Percentiles rank a stretch among this genome's conserved stretches.
phyloP scores from a whole-genome alignment of 2,329 filamentous ascomycete genomes.

The Penicillium occitanis region DNA sequence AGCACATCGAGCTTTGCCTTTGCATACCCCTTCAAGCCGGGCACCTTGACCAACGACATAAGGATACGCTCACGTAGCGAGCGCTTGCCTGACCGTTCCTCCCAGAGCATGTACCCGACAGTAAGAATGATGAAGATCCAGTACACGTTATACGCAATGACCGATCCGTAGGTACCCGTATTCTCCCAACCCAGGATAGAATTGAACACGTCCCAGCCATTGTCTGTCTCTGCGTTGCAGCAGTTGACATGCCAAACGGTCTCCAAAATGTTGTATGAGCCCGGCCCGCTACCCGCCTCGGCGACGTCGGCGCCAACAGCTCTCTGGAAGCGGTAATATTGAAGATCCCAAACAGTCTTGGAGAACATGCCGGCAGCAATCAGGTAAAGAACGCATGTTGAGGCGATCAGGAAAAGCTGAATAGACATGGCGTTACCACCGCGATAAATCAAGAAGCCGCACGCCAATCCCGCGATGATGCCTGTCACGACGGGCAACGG shows the following conservation, averaged over 20 bases:
- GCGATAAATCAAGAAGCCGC: conserved; percentile 74
- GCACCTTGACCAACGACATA: conserved; percentile 25
- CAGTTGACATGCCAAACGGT: conserved; percentile 86
- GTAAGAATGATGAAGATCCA: conserved; percentile 71
- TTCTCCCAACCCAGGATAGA: conserved; percentile 84
- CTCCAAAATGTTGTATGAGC: conserved; percentile 74
- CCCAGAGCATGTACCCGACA: conserved; percentile 57
- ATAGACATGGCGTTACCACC: conserved; percentile 65
- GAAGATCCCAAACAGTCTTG: conserved; percentile 71
- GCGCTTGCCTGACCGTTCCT: conserved; percentile 25
- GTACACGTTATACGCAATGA: conserved; percentile 85
- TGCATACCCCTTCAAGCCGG: conserved; percentile 26
- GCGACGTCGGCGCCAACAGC: conserved; percentile 58
- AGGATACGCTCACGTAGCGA: conserved; percentile 25
- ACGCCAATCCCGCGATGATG: conserved; percentile 62
- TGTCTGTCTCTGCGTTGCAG: conserved; percentile 70
- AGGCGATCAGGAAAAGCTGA: conserved; percentile 77
- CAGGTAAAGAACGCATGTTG: conserved; percentile 80
- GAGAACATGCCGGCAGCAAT: conserved; percentile 82
- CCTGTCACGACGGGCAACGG: conserved; percentile 75
- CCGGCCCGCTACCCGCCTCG: conserved; percentile 65
- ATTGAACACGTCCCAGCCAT: conserved; percentile 86
- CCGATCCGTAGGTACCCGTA: conserved; percentile 81
- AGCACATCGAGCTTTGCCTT: conserved; percentile 23
- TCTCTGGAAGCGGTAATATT: conserved; percentile 63